phyloP scores from a whole-genome alignment of 768 basidiomycete genomes.

The Polyporus arcularius region DNA sequence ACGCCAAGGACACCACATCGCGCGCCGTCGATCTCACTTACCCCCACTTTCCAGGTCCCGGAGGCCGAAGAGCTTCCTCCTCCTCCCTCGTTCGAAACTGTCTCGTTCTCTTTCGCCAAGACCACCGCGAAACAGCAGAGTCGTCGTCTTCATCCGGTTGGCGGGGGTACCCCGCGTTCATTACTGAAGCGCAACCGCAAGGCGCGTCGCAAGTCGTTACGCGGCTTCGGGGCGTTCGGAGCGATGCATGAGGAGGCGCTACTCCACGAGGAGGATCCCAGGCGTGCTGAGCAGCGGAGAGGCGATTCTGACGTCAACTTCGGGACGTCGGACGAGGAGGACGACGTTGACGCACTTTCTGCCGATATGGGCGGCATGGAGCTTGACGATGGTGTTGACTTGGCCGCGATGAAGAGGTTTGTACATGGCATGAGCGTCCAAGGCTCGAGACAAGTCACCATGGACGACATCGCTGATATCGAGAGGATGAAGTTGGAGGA shows the following conservation, averaged over 20 bases:
- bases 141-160: constrained; percentile 30
- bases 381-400: constrained; percentile 51
- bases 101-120: constrained; percentile 39
- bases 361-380: constrained; percentile 60
- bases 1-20: background rate
- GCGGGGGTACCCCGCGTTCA: constrained; percentile 27
- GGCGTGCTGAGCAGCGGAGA: constrained; percentile 51
- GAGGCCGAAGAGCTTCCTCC: constrained; percentile 9
- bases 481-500: constrained; percentile 47
- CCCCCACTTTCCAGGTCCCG: background rate
- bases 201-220: constrained; percentile 27
- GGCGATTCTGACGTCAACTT: constrained; percentile 73
- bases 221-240: constrained; percentile 49
- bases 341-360: constrained; percentile 34
- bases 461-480: constrained; percentile 66
- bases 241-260: constrained; percentile 57
- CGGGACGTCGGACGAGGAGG: constrained; percentile 43
- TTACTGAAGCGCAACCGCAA: constrained; percentile 23
- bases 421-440: constrained; percentile 49
- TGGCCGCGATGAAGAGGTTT: constrained; percentile 55
- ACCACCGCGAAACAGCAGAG: constrained; percentile 33
- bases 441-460: constrained; percentile 53
- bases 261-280: constrained; percentile 42
- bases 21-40: background rate
- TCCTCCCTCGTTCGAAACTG: constrained; percentile 18